Evolutionary conservation across 73 alveolate species (phyloP).

Genomic region (Paramecium sonneborni): DNA sequence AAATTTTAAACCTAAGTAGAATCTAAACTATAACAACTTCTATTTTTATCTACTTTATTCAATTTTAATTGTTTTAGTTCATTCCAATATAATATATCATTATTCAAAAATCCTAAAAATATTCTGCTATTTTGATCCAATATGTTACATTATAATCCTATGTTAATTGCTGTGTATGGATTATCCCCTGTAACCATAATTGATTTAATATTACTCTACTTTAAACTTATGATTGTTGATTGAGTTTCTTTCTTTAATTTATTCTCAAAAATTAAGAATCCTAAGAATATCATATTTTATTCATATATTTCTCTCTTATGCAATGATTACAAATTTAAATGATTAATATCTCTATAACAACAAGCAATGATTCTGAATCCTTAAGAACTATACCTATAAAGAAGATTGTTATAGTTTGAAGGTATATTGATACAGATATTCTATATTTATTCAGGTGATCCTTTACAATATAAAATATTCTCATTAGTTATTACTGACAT

Average conservation of each 20-base stretch:
- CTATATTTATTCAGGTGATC: slow-evolving; percentile 85
- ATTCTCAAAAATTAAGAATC: slow-evolving; percentile 80
- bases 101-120: slow-evolving; percentile 69
- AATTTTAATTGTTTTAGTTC: neutral
- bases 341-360: slow-evolving; percentile 67
- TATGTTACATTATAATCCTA: slow-evolving; percentile 76
- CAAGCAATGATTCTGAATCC: slow-evolving; percentile 91
- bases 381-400: slow-evolving; percentile 75
- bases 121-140: slow-evolving; percentile 71
- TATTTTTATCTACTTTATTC: neutral
- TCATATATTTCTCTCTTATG: slow-evolving; percentile 71
- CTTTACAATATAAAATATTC: slow-evolving; percentile 75
- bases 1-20: neutral
- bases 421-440: slow-evolving; percentile 82
- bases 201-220: slow-evolving; percentile 65
- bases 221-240: slow-evolving; percentile 59
- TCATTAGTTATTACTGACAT: slow-evolving; percentile 88
- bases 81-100: slow-evolving; percentile 71
- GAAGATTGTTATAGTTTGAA: slow-evolving; percentile 62
- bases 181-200: slow-evolving; percentile 88
- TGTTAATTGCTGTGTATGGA: slow-evolving; percentile 78
- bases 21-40: slow-evolving; percentile 31
- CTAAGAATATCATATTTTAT: slow-evolving; percentile 71
- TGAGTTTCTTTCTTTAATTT: slow-evolving; percentile 79
- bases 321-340: neutral